Conservation (phyloP, 768 basidiomycete species). For the Russula brevipes region DNA sequence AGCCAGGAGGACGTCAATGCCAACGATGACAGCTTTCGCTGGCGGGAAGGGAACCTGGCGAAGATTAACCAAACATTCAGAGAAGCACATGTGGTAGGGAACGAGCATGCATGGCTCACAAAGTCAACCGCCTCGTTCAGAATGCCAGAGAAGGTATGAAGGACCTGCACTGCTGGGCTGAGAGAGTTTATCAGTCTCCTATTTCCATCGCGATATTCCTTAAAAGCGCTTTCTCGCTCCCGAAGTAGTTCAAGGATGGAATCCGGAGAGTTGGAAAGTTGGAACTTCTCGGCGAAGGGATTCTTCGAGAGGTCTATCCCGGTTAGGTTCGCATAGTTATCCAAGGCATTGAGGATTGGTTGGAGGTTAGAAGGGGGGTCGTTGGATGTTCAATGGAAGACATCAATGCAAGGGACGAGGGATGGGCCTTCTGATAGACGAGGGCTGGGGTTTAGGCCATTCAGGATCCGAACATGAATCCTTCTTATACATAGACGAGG, state of each 20-base stretch:
- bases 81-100: not conserved
- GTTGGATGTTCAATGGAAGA: no score
- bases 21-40: not conserved
- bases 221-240: not conserved
- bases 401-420: no score
- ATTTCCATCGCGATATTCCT: conserved; percentile 4
- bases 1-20: not conserved
- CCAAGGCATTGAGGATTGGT: not conserved
- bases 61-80: not conserved
- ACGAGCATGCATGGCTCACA: not conserved
- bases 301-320: not conserved
- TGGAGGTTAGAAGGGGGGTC: not conserved
- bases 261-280: not conserved
- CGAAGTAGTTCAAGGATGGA: conserved; percentile 3
- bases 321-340: not conserved
- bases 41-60: not conserved
- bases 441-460: no score
- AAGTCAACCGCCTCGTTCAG: not conserved
- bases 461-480: no score
- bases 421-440: no score
- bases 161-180: not conserved
- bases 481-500: no score
- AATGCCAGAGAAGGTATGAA: not conserved
- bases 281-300: not conserved
- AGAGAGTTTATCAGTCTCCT: not conserved